These are phyloP conservation scores for Yamadazyma ubonensis DNA, from an alignment of 805 yeast species.

Conservation along the genomic window DNA sequence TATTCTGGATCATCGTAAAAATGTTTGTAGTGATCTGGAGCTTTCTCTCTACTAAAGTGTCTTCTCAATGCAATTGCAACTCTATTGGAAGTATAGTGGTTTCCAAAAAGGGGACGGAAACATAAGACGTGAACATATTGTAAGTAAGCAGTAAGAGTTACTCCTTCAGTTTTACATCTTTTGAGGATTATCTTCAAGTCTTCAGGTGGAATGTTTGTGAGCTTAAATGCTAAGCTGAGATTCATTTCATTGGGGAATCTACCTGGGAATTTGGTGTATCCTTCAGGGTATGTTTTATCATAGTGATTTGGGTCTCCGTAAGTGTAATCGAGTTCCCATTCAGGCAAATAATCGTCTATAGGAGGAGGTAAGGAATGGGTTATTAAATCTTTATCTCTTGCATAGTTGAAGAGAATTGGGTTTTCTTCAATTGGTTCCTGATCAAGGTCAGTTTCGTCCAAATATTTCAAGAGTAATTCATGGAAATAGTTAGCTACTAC, in stretches of 20 bases:
- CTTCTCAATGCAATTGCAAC: slow-evolving; percentile 37
- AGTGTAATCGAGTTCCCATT: slow-evolving; percentile 25
- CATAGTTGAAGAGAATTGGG: slow-evolving; percentile 20
- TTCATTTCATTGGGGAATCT: slow-evolving; percentile 9
- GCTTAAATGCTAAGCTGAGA: slow-evolving; percentile 10
- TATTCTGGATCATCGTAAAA: slow-evolving; percentile 19
- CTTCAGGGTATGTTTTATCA: slow-evolving; percentile 9
- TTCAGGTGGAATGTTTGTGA: slow-evolving; percentile 25
- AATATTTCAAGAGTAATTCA: slow-evolving; percentile 30
- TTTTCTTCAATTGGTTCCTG: slow-evolving; percentile 8
- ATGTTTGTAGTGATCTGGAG: slow-evolving; percentile 18
- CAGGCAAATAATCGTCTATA: slow-evolving; percentile 29
- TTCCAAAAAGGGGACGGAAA: slow-evolving; percentile 29
- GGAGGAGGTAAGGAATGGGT: slow-evolving; percentile 36
- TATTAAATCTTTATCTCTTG: slow-evolving; percentile 19
- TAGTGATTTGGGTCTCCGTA: slow-evolving; percentile 16
- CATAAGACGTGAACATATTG: slow-evolving; percentile 25
- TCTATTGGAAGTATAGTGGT: slow-evolving; percentile 22
- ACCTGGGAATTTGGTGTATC: slow-evolving; percentile 12
- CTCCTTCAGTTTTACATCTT: slow-evolving; percentile 28
- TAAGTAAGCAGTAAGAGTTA: slow-evolving; percentile 35
- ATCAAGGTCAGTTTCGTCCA: slow-evolving; percentile 11
- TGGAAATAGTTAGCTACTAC: slow-evolving; percentile 34
- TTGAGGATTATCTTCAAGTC: slow-evolving; percentile 23
- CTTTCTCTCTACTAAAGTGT: slow-evolving; percentile 16